A percentile compares a stretch with the other conserved stretches of the same genome.
Evolutionary conservation across 768 basidiomycete species (phyloP).

Genomic region (Crucibulum laeve): DNA sequence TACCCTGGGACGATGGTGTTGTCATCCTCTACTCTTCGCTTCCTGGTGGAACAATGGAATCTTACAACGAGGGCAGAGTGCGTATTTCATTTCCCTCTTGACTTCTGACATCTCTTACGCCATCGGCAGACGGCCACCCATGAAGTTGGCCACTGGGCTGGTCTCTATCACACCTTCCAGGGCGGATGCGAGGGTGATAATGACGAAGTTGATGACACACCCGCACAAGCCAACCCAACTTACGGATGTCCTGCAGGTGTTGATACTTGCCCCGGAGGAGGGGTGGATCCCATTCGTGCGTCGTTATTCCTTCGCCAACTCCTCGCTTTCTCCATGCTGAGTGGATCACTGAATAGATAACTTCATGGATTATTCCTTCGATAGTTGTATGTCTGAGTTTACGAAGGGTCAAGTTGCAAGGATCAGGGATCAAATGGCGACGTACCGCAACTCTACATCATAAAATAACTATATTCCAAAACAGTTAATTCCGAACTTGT

Average conservation of each 20-base stretch:
- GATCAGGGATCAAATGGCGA: neutral
- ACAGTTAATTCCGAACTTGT: too few species aligned
- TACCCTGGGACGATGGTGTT: slow-evolving; percentile 34
- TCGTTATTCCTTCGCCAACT: neutral
- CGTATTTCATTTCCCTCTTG: neutral
- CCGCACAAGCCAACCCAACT: slow-evolving; percentile 29
- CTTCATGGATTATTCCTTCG: slow-evolving; percentile 2
- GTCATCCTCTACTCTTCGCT: slow-evolving; percentile 23
- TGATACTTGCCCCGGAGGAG: slow-evolving; percentile 17
- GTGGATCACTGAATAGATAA: neutral
- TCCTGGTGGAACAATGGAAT: slow-evolving; percentile 25
- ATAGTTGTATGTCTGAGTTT: neutral
- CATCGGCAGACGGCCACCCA: slow-evolving; percentile 31
- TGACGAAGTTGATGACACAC: slow-evolving; percentile 35
- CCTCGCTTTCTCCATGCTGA: neutral
- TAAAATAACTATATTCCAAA: too few species aligned
- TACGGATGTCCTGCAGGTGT: slow-evolving; percentile 21
- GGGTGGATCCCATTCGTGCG: neutral
- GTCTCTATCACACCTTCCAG: slow-evolving; percentile 42
- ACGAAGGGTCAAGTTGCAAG: slow-evolving; percentile 2
- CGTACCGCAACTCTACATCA: too few species aligned
- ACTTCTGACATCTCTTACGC: slow-evolving; percentile 2
- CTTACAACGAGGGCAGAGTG: slow-evolving; percentile 27
- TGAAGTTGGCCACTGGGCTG: slow-evolving; percentile 45
- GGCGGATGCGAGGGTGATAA: slow-evolving; percentile 31